Base-by-base conservation (phyloP, 2,329 filamentous ascomycete species). In the Penicillium freii region DNA sequence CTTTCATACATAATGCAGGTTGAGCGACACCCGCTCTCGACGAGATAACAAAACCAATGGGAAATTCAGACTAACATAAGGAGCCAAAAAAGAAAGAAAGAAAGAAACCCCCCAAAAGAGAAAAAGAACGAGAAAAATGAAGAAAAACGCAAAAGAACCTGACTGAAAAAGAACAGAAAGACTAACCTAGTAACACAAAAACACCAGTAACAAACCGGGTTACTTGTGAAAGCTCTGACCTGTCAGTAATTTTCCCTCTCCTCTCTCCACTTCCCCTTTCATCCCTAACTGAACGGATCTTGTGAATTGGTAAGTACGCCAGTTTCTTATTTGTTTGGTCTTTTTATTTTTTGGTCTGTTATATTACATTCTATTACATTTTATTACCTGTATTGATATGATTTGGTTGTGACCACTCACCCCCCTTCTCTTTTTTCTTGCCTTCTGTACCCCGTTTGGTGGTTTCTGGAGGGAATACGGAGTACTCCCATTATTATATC, bases 191-290 rank as follows among this genome's bases (percentile, higher is more conserved):
- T 54, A 48, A 50, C 58, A 50, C 33, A 34, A 34, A 13, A 33
- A 33, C 31, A 31, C 31, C 11, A 51, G 36, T 39, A 31, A 42
- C 27, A 34, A 43, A 43, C 39, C 25, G 38, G 10, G 40, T 55
- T 42, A 43, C 52, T 23, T 36, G 34, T 19, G 34, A 59, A 56
- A 43, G 36, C 46, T 51, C 53, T 45, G 38, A 51, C 39, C 36
- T 48, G 39, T 47, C 52, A 51, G 62, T 60, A 62, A 60, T 64
- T 65, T 65, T 66, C 57, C 53, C 55, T 58, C 58, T 60, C 54
- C 57, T 60, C 56, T 60, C 64, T 64, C 64, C 64, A 66, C 64
- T 66, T 59, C 58, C 58, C 58, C 61, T 63, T 63, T 55, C 55
- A 65, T 62, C 59, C 61, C 57, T 60, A 62, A 64, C 59, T 62